phyloP scores from a whole-genome alignment of 352 stramenopile genomes.

The Phytophthora melonis region DNA sequence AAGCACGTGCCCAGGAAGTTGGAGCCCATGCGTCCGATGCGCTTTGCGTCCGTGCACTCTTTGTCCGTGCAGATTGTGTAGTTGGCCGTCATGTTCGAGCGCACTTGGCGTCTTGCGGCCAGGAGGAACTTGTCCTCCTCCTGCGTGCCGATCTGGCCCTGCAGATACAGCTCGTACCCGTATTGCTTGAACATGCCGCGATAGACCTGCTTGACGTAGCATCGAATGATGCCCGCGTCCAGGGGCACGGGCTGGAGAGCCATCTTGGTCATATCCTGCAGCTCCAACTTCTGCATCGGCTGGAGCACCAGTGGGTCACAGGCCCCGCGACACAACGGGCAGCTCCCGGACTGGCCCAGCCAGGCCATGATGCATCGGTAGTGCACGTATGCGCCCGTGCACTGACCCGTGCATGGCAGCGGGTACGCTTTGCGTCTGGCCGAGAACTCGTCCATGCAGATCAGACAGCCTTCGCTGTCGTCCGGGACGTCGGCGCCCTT shows the following conservation, averaged over 20 bases:
- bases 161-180: slow-evolving; percentile 85
- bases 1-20: slow-evolving; percentile 91
- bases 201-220: slow-evolving; percentile 91
- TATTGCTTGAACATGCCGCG: slow-evolving; percentile 91
- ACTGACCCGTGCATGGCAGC: slow-evolving; percentile 81
- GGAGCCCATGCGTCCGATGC: slow-evolving; percentile 90
- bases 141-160: slow-evolving; percentile 85
- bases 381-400: slow-evolving; percentile 83
- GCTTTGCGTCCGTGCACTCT: slow-evolving; percentile 72
- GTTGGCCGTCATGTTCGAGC: slow-evolving; percentile 91
- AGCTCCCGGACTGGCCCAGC: slow-evolving; percentile 86
- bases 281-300: slow-evolving; percentile 84
- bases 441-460: slow-evolving; percentile 93
- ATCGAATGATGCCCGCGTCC: slow-evolving; percentile 88
- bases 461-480: slow-evolving; percentile 73
- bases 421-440: slow-evolving; percentile 84
- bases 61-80: slow-evolving; percentile 89
- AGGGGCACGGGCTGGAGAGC: slow-evolving; percentile 81
- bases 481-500: slow-evolving; percentile 29
- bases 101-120: slow-evolving; percentile 79
- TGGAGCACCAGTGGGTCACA: slow-evolving; percentile 87
- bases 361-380: slow-evolving; percentile 92
- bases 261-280: slow-evolving; percentile 82
- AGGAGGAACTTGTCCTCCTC: slow-evolving; percentile 87
- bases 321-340: slow-evolving; percentile 79